Base-by-base conservation (phyloP, 2,329 filamentous ascomycete genomes). In the Madurella mycetomatis region DNA sequence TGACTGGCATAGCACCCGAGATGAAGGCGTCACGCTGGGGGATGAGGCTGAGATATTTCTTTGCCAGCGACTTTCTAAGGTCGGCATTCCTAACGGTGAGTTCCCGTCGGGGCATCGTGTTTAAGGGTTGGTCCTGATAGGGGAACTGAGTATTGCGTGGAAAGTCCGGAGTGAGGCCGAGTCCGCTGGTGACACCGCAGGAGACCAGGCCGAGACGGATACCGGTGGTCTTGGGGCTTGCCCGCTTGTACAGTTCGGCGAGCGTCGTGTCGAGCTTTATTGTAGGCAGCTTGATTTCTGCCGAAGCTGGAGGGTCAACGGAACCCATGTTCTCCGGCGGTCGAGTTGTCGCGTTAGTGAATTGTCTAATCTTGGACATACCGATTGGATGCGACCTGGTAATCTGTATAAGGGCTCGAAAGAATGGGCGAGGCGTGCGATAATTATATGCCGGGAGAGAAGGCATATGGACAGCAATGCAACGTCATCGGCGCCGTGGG, bases 21-120 rank as follows among this genome's bases (percentile, higher is more conserved):
- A 70, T 67, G 56, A 72, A 72, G 39, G 69, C 65, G 32, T 70
- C 69, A n/a, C 67, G 65, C 54, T 72, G 69, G 5, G 66, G 61
- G n/a, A 72, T 62, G 5, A 71, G 58, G 7, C 65, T 69, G 30
- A 72, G 65, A 31, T 72, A 68, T 57, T 71, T 71, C 25, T 68
- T 64, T 7, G 66, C 61, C 1, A 69, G 56, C 4, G 61, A 53
- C 30, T 58, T 50, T 49, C 59, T 57, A 9, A 65, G 59, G 2
- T 48, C 48, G 2, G 50, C 41, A 41, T 62, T 60, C 39, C 53
- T 40, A 5, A 41, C 12, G 2, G 8, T 64, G 44, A 65, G 62
- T 2, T 60, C 40, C 13, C 45, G 19, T n/a, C 53, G 51, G 3
- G 62, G 52, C 1, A 58, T 55, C 15, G 60, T 63, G 56, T 64